These are phyloP conservation scores for Pseudohalonectria lignicola DNA, from an alignment of 2,329 filamentous ascomycete genomes.

Conservation along the genomic window DNA sequence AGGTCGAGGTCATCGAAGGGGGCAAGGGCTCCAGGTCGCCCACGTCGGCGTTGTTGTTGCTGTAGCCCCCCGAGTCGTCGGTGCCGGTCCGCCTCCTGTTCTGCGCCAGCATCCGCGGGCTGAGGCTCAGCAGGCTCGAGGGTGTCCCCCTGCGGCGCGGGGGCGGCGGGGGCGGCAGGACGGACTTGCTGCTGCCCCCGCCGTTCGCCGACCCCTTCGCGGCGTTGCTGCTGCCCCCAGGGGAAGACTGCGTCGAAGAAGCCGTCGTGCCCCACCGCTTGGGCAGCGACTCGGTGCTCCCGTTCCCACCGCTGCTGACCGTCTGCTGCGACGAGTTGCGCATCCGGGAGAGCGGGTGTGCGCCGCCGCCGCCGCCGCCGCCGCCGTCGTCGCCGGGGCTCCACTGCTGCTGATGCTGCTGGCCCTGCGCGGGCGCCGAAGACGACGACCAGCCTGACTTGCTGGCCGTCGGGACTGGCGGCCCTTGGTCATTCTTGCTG, in stretches of 20 bases:
- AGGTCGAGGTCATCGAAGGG: conserved; percentile 11
- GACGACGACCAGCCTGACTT: no score
- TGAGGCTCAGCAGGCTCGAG: conserved; percentile 18
- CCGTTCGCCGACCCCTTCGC: no score
- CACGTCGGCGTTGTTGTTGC: conserved; percentile 12
- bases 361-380: conserved; percentile 4
- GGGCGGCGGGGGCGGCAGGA: conserved; percentile 31
- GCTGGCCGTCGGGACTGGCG: no score
- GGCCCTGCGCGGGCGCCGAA: no score
- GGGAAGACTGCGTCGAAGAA: no score
- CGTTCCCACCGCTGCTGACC: conserved; percentile 8
- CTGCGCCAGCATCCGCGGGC: conserved; percentile 15
- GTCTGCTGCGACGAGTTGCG: conserved; percentile 26
- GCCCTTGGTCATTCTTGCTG: no score
- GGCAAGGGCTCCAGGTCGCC: conserved; percentile 29
- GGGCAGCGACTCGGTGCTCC: conserved; percentile 4
- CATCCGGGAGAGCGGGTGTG: conserved; percentile 28
- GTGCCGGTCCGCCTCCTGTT: no score
- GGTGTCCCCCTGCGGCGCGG: conserved; percentile 33
- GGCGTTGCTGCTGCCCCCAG: no score
- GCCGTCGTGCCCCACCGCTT: background rate
- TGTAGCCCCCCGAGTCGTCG: no score
- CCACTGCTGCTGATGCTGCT: no score
- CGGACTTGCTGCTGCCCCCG: conserved; percentile 6
- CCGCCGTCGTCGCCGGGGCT: background rate